Conservation (phyloP, 345 rosid species). For the Cardiospermum halicacabum region DNA sequence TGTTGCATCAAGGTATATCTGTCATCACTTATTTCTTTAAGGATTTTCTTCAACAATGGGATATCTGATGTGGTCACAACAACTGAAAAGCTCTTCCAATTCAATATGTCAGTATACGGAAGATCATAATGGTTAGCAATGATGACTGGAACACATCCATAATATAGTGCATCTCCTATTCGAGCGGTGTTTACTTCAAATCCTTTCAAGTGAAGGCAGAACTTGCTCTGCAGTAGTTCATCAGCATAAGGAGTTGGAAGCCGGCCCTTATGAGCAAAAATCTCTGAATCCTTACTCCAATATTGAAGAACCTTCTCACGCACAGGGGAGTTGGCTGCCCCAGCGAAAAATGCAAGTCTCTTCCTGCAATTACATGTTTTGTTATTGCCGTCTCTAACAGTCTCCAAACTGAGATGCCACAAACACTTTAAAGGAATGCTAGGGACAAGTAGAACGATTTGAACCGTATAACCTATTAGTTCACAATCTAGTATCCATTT, state of each 20-base stretch:
- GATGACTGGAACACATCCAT: constrained; percentile 47
- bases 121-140: constrained; percentile 55
- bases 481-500: not conserved
- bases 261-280: constrained; percentile 41
- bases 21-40: constrained; percentile 24
- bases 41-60: constrained; percentile 45
- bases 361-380: constrained; percentile 30
- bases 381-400: not conserved
- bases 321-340: constrained; percentile 51
- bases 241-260: constrained; percentile 48
- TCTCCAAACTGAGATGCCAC: not conserved
- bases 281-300: constrained; percentile 53
- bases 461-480: not conserved
- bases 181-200: constrained; percentile 65
- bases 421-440: not conserved
- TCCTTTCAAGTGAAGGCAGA: constrained; percentile 65
- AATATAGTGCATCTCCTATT: constrained; percentile 46
- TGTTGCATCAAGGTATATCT: constrained; percentile 21
- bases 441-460: not conserved
- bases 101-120: constrained; percentile 42
- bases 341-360: constrained; percentile 61
- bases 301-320: constrained; percentile 41
- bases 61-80: constrained; percentile 47
- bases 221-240: constrained; percentile 48
- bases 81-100: constrained; percentile 47